A percentile compares a stretch with the other conserved stretches of the same genome.
These are phyloP conservation scores for Quercus bicolor DNA, from an alignment of 306 rosid species.

Conservation along the genomic window DNA sequence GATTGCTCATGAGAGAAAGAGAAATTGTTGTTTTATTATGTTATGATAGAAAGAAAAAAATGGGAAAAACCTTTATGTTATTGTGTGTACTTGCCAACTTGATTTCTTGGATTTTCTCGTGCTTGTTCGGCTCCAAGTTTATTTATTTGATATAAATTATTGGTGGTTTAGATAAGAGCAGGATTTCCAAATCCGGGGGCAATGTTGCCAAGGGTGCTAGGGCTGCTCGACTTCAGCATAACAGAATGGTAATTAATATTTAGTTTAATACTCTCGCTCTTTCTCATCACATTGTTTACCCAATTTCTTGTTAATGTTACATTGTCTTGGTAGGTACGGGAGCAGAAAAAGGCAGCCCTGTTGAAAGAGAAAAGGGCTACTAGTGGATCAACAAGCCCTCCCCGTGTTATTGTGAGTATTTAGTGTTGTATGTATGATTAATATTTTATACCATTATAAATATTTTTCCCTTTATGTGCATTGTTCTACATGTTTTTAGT, in stretches of 20 bases:
- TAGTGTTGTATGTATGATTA: background rate
- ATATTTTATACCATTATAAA: background rate
- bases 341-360: constrained; percentile 66
- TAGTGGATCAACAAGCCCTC: constrained; percentile 74
- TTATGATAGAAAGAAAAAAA: background rate
- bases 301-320: background rate
- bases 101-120: background rate
- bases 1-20: too few species aligned
- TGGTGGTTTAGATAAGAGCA: constrained; percentile 46
- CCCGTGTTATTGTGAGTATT: constrained; percentile 79
- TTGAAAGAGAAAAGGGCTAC: constrained; percentile 82
- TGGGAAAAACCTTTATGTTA: background rate
- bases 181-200: constrained; percentile 43
- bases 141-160: background rate
- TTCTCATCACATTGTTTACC: background rate
- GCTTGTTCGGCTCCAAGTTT: background rate
- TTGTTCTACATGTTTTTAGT: background rate
- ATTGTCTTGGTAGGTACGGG: constrained; percentile 54
- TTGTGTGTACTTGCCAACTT: background rate
- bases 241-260: constrained; percentile 57
- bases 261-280: background rate
- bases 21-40: too few species aligned
- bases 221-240: constrained; percentile 74
- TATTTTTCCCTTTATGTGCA: background rate
- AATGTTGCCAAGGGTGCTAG: constrained; percentile 69